Base-by-base conservation (phyloP, 805 yeast genomes). In the Wickerhamiella hasegawae region DNA sequence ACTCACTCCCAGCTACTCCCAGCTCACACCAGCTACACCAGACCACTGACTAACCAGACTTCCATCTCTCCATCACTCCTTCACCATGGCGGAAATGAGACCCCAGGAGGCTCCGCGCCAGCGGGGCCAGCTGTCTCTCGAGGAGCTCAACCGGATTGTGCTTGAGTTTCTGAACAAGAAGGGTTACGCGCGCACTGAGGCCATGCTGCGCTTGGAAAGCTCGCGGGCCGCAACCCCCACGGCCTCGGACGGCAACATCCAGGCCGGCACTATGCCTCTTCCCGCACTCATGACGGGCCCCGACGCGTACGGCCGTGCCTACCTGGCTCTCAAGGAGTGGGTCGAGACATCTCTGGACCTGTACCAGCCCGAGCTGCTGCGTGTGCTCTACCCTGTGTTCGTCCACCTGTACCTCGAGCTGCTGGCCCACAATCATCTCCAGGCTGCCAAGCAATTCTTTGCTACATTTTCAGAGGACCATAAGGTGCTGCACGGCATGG, bases 141-240 rank as follows among this genome's bases (percentile, higher is more conserved):
- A 87, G 4, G 97, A 90, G 54, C 65, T 90, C 52, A 87, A 85
- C 55, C 65, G 90, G 43, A 82, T 90, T 51, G 97, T 90, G 23
- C 64, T 90, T 48, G 98, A 90, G 48, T 90, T 87, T 48, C 66
- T 90, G 45, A 79, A 76, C 54, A 87, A 90, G 50, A 84, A 85
- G 54, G 99, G 99, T 2, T 90, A 83, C 51, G 85, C 80, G 46
- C 73, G 77, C 45, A 87, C 98, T 0, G 99, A 90, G 54, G 84
- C 94, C 2, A 81, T 85, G 76, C 66, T 90, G 33, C 70, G 98
- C 42, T 72, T 84, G 41, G 99, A 90, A 54, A 53, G 60, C 20
- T 49, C 62, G 26, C 52, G 60, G 18, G 45, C 41, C 19, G 37
- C 43, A 15, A 40, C 49, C 16, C 45, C 54, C 5, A 18, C 42